Base-by-base conservation (phyloP, 73 alveolate species). In the Tetrahymena elliotti region DNA sequence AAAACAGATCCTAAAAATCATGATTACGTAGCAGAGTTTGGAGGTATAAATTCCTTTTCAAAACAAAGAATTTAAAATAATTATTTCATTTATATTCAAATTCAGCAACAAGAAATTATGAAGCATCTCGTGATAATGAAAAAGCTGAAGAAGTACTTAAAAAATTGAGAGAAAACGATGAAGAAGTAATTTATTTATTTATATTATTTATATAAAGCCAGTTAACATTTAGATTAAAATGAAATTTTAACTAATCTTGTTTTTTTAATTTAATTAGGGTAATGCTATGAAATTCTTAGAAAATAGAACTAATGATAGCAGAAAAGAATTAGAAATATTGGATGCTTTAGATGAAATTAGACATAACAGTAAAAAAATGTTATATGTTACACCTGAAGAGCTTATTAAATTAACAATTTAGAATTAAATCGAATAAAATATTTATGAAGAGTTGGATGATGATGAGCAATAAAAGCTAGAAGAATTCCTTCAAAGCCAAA, bases 1-100 rank as follows among this genome's bases (percentile, higher is more conserved):
- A 99, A 98, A 94, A 98, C 99, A 92, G 99, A 99, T 94, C 99
- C 99, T 33, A 98, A 99, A 96, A 98, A 98, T 97, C 98, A 98
- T 96, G 99, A 99, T 94, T 99, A 99, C 95, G 98, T 99, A 37
- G 98, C 98, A 18, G 99, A 99, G 96, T 97, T 96, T 33, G 99
- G 99, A 12, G 99, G 99, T 33, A 68, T 6, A 2, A 27, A 0
- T 16, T 22, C 10, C 22, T 31, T 27, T 27, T 1, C 4, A 24
- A 2, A n/a, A 31, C 36, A 6, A 27, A 9, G n/a, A 68, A 22
- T 22, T 31, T 27, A 18, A 1, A 27, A 68, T 22, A 6, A 11
- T n/a, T 22, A 68, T 68, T 68, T 68, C n/a, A 31, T n/a, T 6
- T n/a, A 68, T 18, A 27, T 68, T 18, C 16, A 68, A n/a, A 68